Percentiles rank a stretch among this genome's conserved stretches.
Evolutionary conservation across 495 filamentous ascomycete species (phyloP).

Genomic region (Penicillium cataractarum): DNA sequence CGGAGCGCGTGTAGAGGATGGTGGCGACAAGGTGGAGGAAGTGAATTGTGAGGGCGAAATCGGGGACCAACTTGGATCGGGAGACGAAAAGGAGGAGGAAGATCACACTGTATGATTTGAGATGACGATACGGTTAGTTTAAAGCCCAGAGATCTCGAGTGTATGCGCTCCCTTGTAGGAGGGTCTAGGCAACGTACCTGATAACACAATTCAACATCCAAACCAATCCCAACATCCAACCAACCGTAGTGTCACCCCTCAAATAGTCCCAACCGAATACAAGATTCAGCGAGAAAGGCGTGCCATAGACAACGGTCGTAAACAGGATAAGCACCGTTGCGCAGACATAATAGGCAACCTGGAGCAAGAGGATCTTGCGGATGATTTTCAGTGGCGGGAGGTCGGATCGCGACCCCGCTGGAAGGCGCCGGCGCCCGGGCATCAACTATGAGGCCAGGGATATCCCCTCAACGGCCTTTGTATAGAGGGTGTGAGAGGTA

Average conservation of each 20-base stretch:
- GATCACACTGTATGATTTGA: slow-evolving; percentile 53
- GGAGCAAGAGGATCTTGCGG: slow-evolving; percentile 84
- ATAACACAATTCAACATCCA: slow-evolving; percentile 80
- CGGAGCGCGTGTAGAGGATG: slow-evolving; percentile 69
- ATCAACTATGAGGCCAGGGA: slow-evolving; percentile 48
- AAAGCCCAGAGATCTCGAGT: neutral
- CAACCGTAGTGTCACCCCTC: slow-evolving; percentile 85
- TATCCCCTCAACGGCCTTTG: slow-evolving; percentile 14
- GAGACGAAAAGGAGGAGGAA: slow-evolving; percentile 79
- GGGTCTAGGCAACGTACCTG: slow-evolving; percentile 58
- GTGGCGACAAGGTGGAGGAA: slow-evolving; percentile 81
- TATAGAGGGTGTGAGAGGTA: slow-evolving; percentile 1
- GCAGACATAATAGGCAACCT: slow-evolving; percentile 77
- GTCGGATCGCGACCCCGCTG: slow-evolving; percentile 77
- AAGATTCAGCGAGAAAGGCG: slow-evolving; percentile 67
- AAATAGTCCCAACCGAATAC: slow-evolving; percentile 81
- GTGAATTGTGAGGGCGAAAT: slow-evolving; percentile 91
- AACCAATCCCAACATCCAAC: slow-evolving; percentile 87
- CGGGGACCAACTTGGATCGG: slow-evolving; percentile 87
- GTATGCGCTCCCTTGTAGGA: neutral
- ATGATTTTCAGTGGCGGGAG: slow-evolving; percentile 84
- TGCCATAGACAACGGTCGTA: slow-evolving; percentile 81
- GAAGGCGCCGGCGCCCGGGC: slow-evolving; percentile 77
- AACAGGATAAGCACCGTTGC: slow-evolving; percentile 82
- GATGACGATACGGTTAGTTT: slow-evolving; percentile 8